These are phyloP conservation scores for Rhynchosporium graminicola DNA, from an alignment of 2,329 filamentous ascomycete species.

Conservation along the genomic window DNA sequence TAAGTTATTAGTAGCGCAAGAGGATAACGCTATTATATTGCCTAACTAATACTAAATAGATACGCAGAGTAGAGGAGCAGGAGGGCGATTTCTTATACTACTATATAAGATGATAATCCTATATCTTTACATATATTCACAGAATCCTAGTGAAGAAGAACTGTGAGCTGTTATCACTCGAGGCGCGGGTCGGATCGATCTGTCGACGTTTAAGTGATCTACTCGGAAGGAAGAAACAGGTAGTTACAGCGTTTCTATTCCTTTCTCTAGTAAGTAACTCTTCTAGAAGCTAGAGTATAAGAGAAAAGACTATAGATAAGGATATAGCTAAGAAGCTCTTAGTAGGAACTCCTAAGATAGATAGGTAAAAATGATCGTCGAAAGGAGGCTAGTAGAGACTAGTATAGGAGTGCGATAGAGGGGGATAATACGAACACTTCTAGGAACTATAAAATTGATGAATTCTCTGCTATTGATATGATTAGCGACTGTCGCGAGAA, in stretches of 20 bases:
- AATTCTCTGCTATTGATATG: background rate
- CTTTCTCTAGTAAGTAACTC: constrained; percentile 17
- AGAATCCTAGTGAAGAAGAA: constrained; percentile 22
- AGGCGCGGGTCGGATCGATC: constrained; percentile 18
- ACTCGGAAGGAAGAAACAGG: constrained; percentile 14
- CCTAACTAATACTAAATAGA: no score
- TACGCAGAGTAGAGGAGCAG: no score
- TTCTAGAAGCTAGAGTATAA: background rate
- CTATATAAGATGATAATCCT: no score
- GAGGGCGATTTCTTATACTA: no score
- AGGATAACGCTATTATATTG: no score
- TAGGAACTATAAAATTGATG: constrained; percentile 7
- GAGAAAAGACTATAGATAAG: constrained; percentile 9
- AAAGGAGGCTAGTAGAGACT: constrained; percentile 13
- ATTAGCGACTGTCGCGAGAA: constrained; percentile 2
- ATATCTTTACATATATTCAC: no score
- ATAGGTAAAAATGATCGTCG: constrained; percentile 16
- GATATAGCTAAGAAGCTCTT: constrained; percentile 14
- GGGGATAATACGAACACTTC: constrained; percentile 11
- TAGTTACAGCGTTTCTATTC: constrained; percentile 7
- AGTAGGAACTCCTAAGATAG: background rate
- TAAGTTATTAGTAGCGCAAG: no score
- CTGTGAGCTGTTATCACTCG: no score
- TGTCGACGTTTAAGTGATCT: no score
- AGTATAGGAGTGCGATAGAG: constrained; percentile 15